Percentiles rank a stretch among this genome's conserved stretches.
These are phyloP conservation scores for Metarhizium rileyi DNA, from an alignment of 2,329 filamentous ascomycete genomes.

Conservation along the genomic window DNA sequence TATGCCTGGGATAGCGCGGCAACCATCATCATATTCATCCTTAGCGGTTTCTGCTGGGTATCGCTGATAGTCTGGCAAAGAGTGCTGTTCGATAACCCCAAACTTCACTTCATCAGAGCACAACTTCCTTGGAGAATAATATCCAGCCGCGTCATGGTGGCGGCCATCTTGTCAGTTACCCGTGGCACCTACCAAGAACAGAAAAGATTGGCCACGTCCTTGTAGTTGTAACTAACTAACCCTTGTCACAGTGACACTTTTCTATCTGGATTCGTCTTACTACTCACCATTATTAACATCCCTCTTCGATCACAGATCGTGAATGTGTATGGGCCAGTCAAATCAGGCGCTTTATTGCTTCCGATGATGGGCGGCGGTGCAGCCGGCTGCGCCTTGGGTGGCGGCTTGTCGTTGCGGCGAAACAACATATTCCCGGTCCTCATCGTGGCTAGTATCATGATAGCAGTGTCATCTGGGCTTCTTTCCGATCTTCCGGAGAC, in stretches of 20 bases:
- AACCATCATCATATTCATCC: slow-evolving; percentile 11
- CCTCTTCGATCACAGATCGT: slow-evolving; percentile 15
- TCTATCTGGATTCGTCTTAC: slow-evolving; percentile 13
- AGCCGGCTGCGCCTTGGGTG: slow-evolving; percentile 11
- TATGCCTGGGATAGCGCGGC: slow-evolving; percentile 13
- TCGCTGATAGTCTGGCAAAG: slow-evolving; percentile 12
- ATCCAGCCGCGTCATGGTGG: slow-evolving; percentile 12
- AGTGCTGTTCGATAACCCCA: slow-evolving; percentile 6
- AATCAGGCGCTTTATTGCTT: slow-evolving; percentile 13
- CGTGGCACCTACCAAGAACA: no score
- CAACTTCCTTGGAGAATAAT: slow-evolving; percentile 12
- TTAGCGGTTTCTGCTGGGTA: slow-evolving; percentile 11
- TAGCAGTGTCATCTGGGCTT: slow-evolving; percentile 10
- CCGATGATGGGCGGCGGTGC: slow-evolving; percentile 14
- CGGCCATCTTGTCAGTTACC: slow-evolving; percentile 7
- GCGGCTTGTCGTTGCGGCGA: slow-evolving; percentile 8
- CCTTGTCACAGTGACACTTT: slow-evolving; percentile 9
- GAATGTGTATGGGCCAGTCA: slow-evolving; percentile 13
- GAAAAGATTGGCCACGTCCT: no score
- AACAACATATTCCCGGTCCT: slow-evolving; percentile 13
- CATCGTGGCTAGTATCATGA: slow-evolving; percentile 10
- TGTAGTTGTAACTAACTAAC: no score
- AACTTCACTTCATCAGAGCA: slow-evolving; percentile 9
- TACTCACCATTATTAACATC: slow-evolving; percentile 14
- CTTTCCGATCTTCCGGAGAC: slow-evolving; percentile 8